phyloP scores from a whole-genome alignment of 1,284 basidiomycete genomes.

The Cryptococcus sp. region DNA sequence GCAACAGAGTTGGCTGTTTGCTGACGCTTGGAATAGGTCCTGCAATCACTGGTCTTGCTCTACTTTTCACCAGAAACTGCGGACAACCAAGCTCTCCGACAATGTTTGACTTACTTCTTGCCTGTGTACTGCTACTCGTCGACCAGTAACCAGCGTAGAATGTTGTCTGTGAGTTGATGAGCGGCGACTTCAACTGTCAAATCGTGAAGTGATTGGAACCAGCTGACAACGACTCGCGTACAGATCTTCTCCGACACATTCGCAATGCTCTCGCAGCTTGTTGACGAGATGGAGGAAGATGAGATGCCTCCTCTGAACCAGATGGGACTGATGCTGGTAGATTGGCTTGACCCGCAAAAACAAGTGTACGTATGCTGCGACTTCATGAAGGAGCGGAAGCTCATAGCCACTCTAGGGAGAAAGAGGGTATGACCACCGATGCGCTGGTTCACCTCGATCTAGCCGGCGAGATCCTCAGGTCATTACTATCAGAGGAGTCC shows the following conservation, averaged over 20 bases:
- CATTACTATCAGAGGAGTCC: conserved; percentile 47
- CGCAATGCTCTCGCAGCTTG: conserved; percentile 63
- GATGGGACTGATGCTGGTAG: conserved; percentile 79
- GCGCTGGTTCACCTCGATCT: conserved; percentile 73
- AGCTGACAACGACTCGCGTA: conserved; percentile 7
- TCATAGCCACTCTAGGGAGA: conserved; percentile 36
- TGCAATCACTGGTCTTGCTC: conserved; percentile 74
- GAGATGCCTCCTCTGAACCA: conserved; percentile 80
- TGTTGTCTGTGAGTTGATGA: conserved; percentile 65
- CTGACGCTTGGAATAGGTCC: conserved; percentile 59
- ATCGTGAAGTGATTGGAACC: neutral
- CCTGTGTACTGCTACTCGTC: conserved; percentile 91
- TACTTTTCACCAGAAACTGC: conserved; percentile 87
- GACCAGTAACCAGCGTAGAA: conserved; percentile 71
- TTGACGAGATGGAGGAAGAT: conserved; percentile 71
- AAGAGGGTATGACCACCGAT: conserved; percentile 52
- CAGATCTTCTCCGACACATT: conserved; percentile 80
- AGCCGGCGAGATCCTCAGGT: conserved; percentile 71
- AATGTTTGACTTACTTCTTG: conserved; percentile 95
- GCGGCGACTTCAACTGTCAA: too few relatives aligned
- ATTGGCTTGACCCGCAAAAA: conserved; percentile 92
- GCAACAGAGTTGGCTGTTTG: neutral
- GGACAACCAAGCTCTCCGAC: conserved; percentile 82
- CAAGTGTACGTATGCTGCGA: conserved; percentile 61
- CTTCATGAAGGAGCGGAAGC: neutral